Percentiles rank a stretch among this genome's conserved stretches.
Conservation (phyloP, 176 grass and related monocot species). For the Ampelocalamus luodianensis region DNA sequence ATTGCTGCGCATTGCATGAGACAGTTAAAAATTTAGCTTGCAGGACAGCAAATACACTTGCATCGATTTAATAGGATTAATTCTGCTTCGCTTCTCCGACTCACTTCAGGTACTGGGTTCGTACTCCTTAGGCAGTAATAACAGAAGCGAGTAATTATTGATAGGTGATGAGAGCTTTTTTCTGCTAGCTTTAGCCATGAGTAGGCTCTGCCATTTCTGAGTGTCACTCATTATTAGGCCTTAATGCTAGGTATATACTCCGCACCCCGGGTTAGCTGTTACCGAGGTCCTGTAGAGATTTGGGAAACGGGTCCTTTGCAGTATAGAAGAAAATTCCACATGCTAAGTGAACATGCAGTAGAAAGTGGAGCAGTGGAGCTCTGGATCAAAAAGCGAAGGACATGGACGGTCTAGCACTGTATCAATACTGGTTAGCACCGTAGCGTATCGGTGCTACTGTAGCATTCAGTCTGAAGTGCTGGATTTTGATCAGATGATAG, state of each 20-base stretch:
- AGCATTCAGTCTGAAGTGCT: no score
- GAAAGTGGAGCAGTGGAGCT: no score
- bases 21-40: neutral
- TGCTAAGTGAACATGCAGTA: no score
- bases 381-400: no score
- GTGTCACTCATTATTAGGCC: conserved; percentile 36
- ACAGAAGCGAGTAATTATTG: neutral
- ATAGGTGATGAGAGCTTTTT: neutral
- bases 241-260: conserved; percentile 15
- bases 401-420: no score
- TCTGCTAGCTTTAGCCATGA: conserved; percentile 17
- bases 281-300: neutral
- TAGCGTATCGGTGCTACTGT: no score
- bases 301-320: no score
- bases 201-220: conserved; percentile 38
- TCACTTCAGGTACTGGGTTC: neutral
- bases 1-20: conserved; percentile 10
- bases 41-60: neutral
- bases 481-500: no score
- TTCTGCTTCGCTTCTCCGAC: neutral
- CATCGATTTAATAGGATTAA: neutral
- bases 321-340: no score
- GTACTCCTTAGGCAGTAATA: neutral
- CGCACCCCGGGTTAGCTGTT: neutral
- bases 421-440: no score